Evolutionary conservation across 495 filamentous ascomycete species (phyloP).

Genomic region (Aspergillus homomorphus): DNA sequence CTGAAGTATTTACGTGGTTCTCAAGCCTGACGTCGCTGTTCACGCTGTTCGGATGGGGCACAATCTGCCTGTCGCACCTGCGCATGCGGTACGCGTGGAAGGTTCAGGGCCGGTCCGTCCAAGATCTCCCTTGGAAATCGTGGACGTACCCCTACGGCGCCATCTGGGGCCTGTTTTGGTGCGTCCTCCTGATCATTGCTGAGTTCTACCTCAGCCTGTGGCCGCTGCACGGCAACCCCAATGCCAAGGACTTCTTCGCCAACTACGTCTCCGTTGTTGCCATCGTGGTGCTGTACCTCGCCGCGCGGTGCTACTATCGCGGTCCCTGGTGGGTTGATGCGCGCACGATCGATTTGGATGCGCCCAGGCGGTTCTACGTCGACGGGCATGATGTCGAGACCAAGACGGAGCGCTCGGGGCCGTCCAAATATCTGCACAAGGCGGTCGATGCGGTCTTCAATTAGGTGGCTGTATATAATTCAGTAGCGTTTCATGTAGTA

Average conservation of each 20-base stretch:
- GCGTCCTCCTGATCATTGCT: slow-evolving; percentile 22
- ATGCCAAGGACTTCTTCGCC: slow-evolving; percentile 28
- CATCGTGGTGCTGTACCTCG: slow-evolving; percentile 24
- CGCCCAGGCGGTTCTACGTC: slow-evolving; percentile 19
- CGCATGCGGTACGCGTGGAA: slow-evolving; percentile 64
- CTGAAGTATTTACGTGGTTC: slow-evolving; percentile 59
- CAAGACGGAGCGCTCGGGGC: slow-evolving; percentile 10
- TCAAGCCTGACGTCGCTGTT: slow-evolving; percentile 52
- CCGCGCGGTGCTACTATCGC: slow-evolving; percentile 21
- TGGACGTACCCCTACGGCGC: slow-evolving; percentile 31
- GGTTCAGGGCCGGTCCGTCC: slow-evolving; percentile 54
- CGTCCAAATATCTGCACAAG: background rate
- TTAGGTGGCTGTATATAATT: too few species aligned
- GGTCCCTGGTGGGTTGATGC: slow-evolving; percentile 33
- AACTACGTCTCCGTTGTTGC: slow-evolving; percentile 27
- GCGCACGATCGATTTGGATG: slow-evolving; percentile 28
- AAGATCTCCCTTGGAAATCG: slow-evolving; percentile 65
- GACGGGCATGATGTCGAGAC: slow-evolving; percentile 15
- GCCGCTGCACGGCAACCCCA: slow-evolving; percentile 18
- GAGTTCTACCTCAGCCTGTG: slow-evolving; percentile 31
- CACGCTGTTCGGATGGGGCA: slow-evolving; percentile 56
- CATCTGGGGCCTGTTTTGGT: slow-evolving; percentile 27
- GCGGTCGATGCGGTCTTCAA: slow-evolving; percentile 2
- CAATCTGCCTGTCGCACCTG: slow-evolving; percentile 54
- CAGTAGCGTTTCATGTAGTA: too few species aligned